Base-by-base conservation (phyloP, 768 basidiomycete genomes). In the Tricholoma flavovirens region DNA sequence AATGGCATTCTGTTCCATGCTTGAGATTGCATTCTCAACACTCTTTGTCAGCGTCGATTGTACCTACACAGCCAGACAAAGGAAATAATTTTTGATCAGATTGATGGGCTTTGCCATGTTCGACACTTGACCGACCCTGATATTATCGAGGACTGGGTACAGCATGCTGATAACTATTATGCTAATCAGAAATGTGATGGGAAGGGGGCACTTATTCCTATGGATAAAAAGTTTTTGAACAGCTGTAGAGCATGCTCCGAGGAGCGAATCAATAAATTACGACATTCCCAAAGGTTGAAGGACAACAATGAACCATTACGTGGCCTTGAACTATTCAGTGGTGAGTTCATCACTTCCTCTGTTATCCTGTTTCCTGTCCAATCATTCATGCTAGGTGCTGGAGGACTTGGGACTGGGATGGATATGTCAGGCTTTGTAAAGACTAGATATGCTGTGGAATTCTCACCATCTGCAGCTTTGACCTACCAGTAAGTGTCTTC, bases 361-460 rank as follows among this genome's bases (percentile, higher is more conserved):
- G 14, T 21, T 49, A 33, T 33, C 10, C 32, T 4, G 51, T 11
- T 56, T 46, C 14, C 33, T 35, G 19, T 50, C 32, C 17, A 42
- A 24, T 58, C 19, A 46, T 38, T n/a, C 24, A 1, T 45, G 17
- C 12, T 56, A 89, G 87, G 88, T 66, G 88, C 87, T 35, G 88
- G 88, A 51, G 88, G 88, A 2, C 75, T 91, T 5, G 84, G 86
- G 3, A 78, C 82, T 33, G 88, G 89, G 1, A 71, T 90, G 56
- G 76, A 82, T 49, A 63, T 83, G 59, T 83, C 85, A 5, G 77
- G 77, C 0, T 82, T 79, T 66, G 80, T 89, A 6, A 72, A 85
- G 15, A 86, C 85, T 1, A 76, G 73, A 60, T 88, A 85, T 76
- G 88, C 87, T 0, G 75, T 90, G 0, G 88, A 90, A 64, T 81